Evolutionary conservation across 2,329 filamentous ascomycete genomes (phyloP).

Genomic region (Xylariaceae sp.): DNA sequence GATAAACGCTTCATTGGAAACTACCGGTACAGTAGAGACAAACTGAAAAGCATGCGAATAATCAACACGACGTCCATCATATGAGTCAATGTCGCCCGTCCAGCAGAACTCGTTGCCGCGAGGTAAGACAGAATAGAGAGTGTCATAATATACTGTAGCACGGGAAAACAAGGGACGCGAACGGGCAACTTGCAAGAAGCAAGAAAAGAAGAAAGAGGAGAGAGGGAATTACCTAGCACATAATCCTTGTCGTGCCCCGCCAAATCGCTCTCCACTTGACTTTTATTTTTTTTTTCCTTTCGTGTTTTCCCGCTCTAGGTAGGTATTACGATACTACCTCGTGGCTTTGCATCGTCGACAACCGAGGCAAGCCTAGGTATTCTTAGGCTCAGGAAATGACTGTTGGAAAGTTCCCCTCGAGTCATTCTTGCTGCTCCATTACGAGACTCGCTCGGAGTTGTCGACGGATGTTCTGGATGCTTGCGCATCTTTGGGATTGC

Average conservation of each 20-base stretch:
- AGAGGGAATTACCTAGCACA: neutral
- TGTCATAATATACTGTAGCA: no score
- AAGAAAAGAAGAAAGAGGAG: neutral
- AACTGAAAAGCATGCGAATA: no score
- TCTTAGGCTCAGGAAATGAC: slow-evolving; percentile 2
- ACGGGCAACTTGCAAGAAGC: neutral
- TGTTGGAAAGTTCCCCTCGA: neutral
- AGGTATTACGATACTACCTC: no score
- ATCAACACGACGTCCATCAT: no score
- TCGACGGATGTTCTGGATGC: no score
- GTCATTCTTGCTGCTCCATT: neutral
- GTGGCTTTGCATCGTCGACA: neutral
- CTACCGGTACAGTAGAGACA: no score
- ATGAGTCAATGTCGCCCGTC: no score
- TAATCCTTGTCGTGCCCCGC: slow-evolving; percentile 25
- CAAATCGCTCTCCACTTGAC: slow-evolving; percentile 18
- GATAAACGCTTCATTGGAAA: no score
- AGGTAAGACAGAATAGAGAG: no score
- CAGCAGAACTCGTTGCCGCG: no score
- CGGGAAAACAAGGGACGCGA: neutral
- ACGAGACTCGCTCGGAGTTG: no score
- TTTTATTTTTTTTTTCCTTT: slow-evolving; percentile 20
- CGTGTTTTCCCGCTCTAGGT: slow-evolving; percentile 6
- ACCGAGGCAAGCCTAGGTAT: slow-evolving; percentile 16
- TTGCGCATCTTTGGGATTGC: no score